A percentile compares a stretch with the other conserved stretches of the same genome.
Conservation (phyloP, 2,329 filamentous ascomycete genomes). For the Colletotrichum lindemuthianum region DNA sequence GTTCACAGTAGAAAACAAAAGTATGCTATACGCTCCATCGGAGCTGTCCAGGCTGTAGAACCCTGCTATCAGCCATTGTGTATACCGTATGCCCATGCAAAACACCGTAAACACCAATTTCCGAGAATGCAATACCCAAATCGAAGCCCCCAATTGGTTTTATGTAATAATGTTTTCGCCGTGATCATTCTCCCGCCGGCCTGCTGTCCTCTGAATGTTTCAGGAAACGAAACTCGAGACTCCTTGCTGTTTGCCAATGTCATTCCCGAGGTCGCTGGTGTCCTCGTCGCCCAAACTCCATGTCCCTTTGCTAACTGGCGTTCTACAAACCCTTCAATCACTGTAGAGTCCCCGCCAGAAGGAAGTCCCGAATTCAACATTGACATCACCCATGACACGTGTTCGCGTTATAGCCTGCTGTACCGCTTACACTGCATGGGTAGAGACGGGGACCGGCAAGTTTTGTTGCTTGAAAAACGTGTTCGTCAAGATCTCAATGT, state of each 20-base stretch:
- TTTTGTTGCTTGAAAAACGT: constrained; percentile 48
- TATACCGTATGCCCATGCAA: constrained; percentile 1
- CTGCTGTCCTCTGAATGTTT: constrained; percentile 6
- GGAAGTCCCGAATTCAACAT: neutral
- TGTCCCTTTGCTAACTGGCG: neutral
- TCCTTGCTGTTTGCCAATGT: constrained; percentile 6
- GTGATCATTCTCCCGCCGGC: neutral
- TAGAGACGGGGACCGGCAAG: constrained; percentile 38
- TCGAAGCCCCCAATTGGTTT: neutral
- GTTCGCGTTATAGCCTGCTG: constrained; percentile 28
- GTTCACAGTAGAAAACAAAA: neutral
- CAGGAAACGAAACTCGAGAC: neutral
- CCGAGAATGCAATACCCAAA: constrained; percentile 9
- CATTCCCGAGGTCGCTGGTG: constrained; percentile 4
- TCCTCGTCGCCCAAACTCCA: constrained; percentile 10
- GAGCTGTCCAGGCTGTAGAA: constrained; percentile 33
- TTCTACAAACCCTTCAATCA: neutral
- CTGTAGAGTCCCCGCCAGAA: constrained; percentile 1
- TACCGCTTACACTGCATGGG: constrained; percentile 27
- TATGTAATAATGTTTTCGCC: constrained; percentile 16
- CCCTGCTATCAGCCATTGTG: constrained; percentile 30
- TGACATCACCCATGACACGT: constrained; percentile 7
- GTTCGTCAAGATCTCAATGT: constrained; percentile 58
- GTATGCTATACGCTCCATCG: constrained; percentile 17
- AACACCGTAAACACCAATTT: constrained; percentile 16